phyloP scores from a whole-genome alignment of 345 rosid species.

The Salix brachista region DNA sequence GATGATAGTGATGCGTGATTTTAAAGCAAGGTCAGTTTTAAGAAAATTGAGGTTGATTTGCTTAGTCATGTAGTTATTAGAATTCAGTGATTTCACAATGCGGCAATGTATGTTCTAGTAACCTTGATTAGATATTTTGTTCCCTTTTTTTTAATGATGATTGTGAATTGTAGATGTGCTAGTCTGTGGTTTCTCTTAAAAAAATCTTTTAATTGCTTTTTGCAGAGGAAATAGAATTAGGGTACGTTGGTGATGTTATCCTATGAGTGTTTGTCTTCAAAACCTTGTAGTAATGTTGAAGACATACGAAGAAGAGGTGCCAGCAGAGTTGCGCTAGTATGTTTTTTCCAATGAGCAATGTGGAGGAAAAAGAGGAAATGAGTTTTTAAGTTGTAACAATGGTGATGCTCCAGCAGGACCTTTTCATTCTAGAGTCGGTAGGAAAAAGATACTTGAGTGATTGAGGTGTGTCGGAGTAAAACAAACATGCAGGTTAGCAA shows the following conservation, averaged over 20 bases:
- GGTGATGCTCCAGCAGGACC: not conserved
- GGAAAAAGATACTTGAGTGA: not conserved
- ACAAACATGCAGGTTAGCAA: not conserved
- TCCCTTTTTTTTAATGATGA: not conserved
- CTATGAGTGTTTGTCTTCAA: not conserved
- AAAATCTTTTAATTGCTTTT: not conserved
- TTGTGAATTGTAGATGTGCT: not conserved
- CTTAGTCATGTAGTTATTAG: not conserved
- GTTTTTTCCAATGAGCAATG: not conserved
- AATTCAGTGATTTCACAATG: not conserved
- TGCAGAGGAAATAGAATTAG: too few relatives aligned
- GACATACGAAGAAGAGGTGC: not conserved
- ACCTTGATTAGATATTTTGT: not conserved
- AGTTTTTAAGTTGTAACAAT: not conserved
- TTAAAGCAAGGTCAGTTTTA: constrained; percentile 14
- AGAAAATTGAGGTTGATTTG: constrained; percentile 13
- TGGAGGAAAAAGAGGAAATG: not conserved
- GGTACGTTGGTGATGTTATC: not conserved
- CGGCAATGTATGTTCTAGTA: not conserved
- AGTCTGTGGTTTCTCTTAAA: not conserved
- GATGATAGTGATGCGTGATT: constrained; percentile 38
- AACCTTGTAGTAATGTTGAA: not conserved
- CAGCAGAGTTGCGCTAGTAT: not conserved
- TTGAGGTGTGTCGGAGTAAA: not conserved
- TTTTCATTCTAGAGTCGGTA: not conserved